Base-by-base conservation (phyloP, 164 flowering plant species). In the Vitis cinerea region DNA sequence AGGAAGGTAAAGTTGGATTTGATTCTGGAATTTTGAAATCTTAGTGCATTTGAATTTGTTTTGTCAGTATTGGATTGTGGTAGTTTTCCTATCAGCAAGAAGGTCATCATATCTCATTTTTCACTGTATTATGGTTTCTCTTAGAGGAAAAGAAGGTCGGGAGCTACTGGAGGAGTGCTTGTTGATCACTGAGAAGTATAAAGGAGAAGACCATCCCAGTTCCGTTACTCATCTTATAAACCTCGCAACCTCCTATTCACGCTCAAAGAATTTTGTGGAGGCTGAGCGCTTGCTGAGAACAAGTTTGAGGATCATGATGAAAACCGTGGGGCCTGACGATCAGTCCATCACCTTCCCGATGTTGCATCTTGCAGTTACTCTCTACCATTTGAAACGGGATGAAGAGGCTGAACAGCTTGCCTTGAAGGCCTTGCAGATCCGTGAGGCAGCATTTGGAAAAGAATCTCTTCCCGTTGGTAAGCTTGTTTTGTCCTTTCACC, bases 161-260 rank as follows among this genome's bases (percentile, higher is more conserved):
- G 80, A 82, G 73, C 76, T 94, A 16, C 74, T 94, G 51, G 93
- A 90, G 78, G 94, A 94, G 76, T 90, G 95, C 79, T 82, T 94
- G 81, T 66, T 89, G 71, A 85, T 88, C 30, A 70, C 82, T 49
- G 93, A 94, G 76, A 83, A 83, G 68, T 70, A 68, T 44, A 87
- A 83, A 77, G 99, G 97, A 51, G 85, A 76, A 65, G 88, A 84
- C 3, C 88, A 92, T 83, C 92, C 92, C 10, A 83, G 83, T 80
- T 80, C 80, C 13, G 95, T 84, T 27, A 84, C 81, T 27, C 97
- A 92, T 73, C 88, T 92, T 50, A 16, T 85, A 61, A 94, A 92
- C 79, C 95, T 94, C 59, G 97, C 99, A 78, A 72, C 85, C 51
- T 94, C 97, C 47, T 85, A 92, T 74, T 87, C 92, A 47, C 87